These are phyloP conservation scores for Castanea sativa DNA, from an alignment of 306 rosid species.

Conservation along the genomic window DNA sequence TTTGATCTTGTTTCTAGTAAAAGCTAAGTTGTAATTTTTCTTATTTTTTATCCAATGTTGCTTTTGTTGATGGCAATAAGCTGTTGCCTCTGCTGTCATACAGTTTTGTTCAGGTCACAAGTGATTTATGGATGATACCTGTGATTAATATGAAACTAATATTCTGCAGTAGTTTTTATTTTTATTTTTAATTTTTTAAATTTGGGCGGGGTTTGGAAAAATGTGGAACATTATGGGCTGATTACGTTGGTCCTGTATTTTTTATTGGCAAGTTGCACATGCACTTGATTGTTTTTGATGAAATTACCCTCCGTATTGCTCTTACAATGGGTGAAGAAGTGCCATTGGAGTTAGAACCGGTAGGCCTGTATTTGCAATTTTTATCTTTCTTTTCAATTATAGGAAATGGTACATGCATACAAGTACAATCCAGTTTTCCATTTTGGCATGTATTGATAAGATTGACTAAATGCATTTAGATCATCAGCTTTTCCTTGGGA, in stretches of 20 bases:
- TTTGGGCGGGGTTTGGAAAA: not conserved
- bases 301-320: no score
- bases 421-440: not conserved
- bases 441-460: not conserved
- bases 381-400: not conserved
- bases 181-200: not conserved
- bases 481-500: not conserved
- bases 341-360: no score
- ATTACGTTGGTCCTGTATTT: not conserved
- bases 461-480: not conserved
- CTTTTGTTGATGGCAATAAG: constrained; percentile 13
- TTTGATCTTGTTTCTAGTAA: constrained; percentile 27
- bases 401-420: not conserved
- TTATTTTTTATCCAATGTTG: constrained; percentile 17
- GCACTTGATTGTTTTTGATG: no score
- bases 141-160: not conserved
- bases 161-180: not conserved
- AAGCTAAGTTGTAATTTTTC: not conserved
- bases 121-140: not conserved
- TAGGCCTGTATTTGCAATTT: not conserved
- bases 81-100: constrained; percentile 11
- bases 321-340: no score
- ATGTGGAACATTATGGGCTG: not conserved
- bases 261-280: not conserved
- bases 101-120: not conserved